phyloP scores from a whole-genome alignment of 129 eudicot genomes.

The Flaveria linearis region DNA sequence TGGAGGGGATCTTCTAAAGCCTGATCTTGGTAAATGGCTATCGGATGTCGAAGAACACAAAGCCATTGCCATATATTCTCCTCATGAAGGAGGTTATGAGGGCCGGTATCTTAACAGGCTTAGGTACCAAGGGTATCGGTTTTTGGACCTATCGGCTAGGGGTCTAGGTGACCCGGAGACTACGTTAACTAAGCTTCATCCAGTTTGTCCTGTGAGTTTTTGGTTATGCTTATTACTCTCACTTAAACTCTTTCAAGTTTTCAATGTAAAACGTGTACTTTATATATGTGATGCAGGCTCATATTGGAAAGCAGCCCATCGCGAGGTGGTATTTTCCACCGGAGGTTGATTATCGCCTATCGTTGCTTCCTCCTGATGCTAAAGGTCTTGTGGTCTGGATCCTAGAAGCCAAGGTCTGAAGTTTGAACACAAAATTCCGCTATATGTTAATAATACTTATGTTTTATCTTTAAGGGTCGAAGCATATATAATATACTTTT shows the following conservation, averaged over 20 bases:
- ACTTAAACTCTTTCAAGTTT: conserved; percentile 3
- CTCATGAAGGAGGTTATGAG: conserved; percentile 95
- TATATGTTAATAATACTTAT: neutral
- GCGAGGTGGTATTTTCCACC: conserved; percentile 98
- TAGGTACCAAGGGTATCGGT: conserved; percentile 72
- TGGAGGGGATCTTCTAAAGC: conserved; percentile 91
- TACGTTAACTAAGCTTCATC: conserved; percentile 87
- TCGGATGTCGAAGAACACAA: conserved; percentile 93
- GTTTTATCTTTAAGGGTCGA: neutral
- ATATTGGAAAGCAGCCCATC: conserved; percentile 92
- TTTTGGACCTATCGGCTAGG: conserved; percentile 82
- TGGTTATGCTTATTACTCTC: neutral
- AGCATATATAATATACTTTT: neutral
- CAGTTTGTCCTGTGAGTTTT: conserved; percentile 88
- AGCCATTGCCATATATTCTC: conserved; percentile 82
- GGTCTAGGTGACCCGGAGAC: conserved; percentile 95
- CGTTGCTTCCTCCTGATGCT: conserved; percentile 82
- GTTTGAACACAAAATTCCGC: neutral
- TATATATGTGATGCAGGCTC: conserved; percentile 61
- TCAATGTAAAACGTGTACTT: neutral
- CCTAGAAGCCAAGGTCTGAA: conserved; percentile 76
- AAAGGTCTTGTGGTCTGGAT: conserved; percentile 82
- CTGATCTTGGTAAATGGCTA: conserved; percentile 80
- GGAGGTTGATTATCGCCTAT: conserved; percentile 93
- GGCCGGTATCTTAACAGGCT: conserved; percentile 82